phyloP scores from a whole-genome alignment of 441 rosid genomes.

The Euphorbia neoarborescens region DNA sequence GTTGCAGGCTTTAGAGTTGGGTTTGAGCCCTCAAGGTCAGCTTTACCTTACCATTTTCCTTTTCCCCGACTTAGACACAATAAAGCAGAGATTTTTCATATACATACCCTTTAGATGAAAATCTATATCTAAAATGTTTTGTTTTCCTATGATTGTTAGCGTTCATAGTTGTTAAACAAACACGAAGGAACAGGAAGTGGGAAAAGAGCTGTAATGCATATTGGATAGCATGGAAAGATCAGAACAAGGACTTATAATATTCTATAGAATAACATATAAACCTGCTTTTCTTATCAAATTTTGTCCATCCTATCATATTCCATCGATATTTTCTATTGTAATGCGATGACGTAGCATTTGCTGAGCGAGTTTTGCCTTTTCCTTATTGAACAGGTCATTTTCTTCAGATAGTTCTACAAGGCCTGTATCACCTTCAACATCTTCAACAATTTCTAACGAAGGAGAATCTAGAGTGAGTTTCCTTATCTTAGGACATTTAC shows the following conservation, averaged over 20 bases:
- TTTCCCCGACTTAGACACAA: neutral
- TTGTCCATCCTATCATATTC: neutral
- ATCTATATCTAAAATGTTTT: neutral
- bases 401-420: constrained; percentile 19
- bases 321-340: neutral
- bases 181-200: neutral
- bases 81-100: neutral
- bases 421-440: neutral
- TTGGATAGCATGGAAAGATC: neutral
- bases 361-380: constrained; percentile 16
- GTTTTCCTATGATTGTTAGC: neutral
- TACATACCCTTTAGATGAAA: neutral
- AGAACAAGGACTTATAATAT: neutral
- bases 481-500: neutral
- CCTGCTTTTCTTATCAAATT: neutral
- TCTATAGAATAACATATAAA: neutral
- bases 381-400: constrained; percentile 21
- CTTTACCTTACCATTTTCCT: neutral
- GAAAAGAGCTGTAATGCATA: neutral
- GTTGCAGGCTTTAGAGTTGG: constrained; percentile 24
- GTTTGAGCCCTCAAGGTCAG: constrained; percentile 27
- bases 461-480: constrained; percentile 1
- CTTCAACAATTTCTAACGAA: neutral
- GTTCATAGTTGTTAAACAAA: neutral
- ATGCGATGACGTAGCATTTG: constrained; percentile 21